phyloP scores from a whole-genome alignment of 2,329 filamentous ascomycete genomes.

The Penicillium brevicompactum region DNA sequence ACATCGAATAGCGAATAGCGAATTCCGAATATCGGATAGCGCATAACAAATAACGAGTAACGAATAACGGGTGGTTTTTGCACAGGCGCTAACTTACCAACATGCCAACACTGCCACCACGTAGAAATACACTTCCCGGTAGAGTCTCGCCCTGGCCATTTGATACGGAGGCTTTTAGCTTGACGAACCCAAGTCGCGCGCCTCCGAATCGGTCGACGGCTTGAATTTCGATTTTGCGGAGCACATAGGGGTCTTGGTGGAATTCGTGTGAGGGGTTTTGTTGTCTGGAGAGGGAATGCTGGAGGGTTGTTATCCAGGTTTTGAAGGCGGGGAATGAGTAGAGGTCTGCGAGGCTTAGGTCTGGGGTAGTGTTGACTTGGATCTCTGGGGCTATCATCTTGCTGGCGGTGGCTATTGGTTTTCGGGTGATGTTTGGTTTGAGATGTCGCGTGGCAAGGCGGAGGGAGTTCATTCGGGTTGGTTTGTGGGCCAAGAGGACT shows the following conservation, averaged over 20 bases:
- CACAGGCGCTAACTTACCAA: slow-evolving; percentile 44
- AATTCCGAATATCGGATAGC: not conserved
- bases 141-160: slow-evolving; percentile 55
- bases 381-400: slow-evolving; percentile 40
- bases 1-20: not conserved
- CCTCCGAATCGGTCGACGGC: slow-evolving; percentile 56
- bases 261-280: slow-evolving; percentile 51
- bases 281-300: slow-evolving; percentile 53
- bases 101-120: slow-evolving; percentile 61
- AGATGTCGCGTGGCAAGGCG: slow-evolving; percentile 5
- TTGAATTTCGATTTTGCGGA: slow-evolving; percentile 57
- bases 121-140: slow-evolving; percentile 59
- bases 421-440: not conserved
- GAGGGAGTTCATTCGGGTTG: not conserved
- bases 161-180: slow-evolving; percentile 56
- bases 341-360: slow-evolving; percentile 49
- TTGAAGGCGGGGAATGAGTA: slow-evolving; percentile 57
- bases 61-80: not conserved
- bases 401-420: slow-evolving; percentile 38
- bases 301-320: slow-evolving; percentile 55
- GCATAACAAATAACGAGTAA: too few relatives aligned
- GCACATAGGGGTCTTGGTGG: slow-evolving; percentile 52
- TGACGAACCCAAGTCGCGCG: slow-evolving; percentile 57
- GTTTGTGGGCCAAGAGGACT: not conserved
- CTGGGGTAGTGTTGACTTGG: slow-evolving; percentile 45